Conservation (phyloP, 805 yeast species). For the Candida arabinofermentans region DNA sequence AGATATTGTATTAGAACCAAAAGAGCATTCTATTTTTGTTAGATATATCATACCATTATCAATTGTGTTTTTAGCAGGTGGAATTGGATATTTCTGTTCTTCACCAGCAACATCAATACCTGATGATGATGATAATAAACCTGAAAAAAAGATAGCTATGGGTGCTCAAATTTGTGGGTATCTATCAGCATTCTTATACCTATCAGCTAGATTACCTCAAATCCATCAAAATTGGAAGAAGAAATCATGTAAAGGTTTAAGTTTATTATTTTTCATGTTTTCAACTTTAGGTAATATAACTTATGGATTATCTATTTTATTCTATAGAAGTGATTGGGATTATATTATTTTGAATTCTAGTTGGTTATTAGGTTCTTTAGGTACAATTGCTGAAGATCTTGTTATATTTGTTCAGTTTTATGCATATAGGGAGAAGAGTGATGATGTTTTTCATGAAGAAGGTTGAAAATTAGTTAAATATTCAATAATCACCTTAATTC, state of each 20-base stretch:
- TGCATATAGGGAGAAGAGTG: constrained; percentile 41
- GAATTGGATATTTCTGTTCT: constrained; percentile 53
- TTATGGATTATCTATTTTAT: constrained; percentile 67
- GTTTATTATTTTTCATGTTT: constrained; percentile 72
- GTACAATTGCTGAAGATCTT: constrained; percentile 69
- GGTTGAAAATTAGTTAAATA: not conserved
- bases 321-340: constrained; percentile 56
- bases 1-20: constrained; percentile 46
- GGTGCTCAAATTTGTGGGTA: constrained; percentile 73
- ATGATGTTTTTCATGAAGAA: constrained; percentile 7
- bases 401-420: constrained; percentile 66
- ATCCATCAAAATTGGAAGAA: constrained; percentile 74
- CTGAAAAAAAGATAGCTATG: constrained; percentile 29
- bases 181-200: constrained; percentile 60
- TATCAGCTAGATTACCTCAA: constrained; percentile 79
- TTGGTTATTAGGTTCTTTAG: constrained; percentile 77
- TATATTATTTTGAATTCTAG: constrained; percentile 62
- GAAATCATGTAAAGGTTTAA: constrained; percentile 80
- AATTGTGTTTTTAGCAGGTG: constrained; percentile 61
- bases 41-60: constrained; percentile 55
- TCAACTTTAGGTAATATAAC: constrained; percentile 74
- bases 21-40: constrained; percentile 41
- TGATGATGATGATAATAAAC: constrained; percentile 14
- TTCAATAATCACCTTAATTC: no score
- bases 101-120: constrained; percentile 20